Percentiles rank a stretch among this genome's conserved stretches.
Evolutionary conservation across 768 basidiomycete species (phyloP).

Genomic region (Suillus luteus): DNA sequence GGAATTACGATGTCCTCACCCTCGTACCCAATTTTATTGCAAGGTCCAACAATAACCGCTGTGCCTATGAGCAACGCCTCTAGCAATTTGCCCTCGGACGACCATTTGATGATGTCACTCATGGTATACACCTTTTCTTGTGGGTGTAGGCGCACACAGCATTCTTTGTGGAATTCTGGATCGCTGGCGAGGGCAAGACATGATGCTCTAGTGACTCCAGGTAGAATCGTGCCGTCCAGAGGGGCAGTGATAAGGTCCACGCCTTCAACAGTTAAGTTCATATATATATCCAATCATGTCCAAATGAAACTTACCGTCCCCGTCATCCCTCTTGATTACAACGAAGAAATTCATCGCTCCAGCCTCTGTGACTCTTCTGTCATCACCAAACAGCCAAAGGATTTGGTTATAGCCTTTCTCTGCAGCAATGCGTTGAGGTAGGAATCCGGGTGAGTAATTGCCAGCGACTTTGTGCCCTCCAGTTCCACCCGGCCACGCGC

Average conservation of each 20-base stretch:
- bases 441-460: conserved; percentile 63
- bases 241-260: conserved; percentile 87
- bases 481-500: conserved; percentile 83
- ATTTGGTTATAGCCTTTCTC: conserved; percentile 75
- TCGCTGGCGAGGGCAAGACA: conserved; percentile 70
- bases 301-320: conserved; percentile 39
- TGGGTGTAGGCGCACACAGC: conserved; percentile 39
- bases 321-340: conserved; percentile 60
- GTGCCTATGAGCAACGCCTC: conserved; percentile 89
- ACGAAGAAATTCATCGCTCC: conserved; percentile 85
- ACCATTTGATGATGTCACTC: conserved; percentile 54
- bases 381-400: conserved; percentile 73
- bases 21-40: conserved; percentile 73
- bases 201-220: conserved; percentile 89
- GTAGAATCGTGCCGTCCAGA: conserved; percentile 88
- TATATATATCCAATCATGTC: neutral
- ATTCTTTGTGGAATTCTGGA: conserved; percentile 45
- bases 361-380: conserved; percentile 56
- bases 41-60: conserved; percentile 74
- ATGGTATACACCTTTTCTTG: conserved; percentile 66
- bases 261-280: conserved; percentile 38
- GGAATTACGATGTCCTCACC: conserved; percentile 66
- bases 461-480: conserved; percentile 62
- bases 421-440: conserved; percentile 66
- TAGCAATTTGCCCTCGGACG: conserved; percentile 61